These are phyloP conservation scores for Fusarium sp. DNA, from an alignment of 2,329 filamentous ascomycete genomes.

Conservation along the genomic window DNA sequence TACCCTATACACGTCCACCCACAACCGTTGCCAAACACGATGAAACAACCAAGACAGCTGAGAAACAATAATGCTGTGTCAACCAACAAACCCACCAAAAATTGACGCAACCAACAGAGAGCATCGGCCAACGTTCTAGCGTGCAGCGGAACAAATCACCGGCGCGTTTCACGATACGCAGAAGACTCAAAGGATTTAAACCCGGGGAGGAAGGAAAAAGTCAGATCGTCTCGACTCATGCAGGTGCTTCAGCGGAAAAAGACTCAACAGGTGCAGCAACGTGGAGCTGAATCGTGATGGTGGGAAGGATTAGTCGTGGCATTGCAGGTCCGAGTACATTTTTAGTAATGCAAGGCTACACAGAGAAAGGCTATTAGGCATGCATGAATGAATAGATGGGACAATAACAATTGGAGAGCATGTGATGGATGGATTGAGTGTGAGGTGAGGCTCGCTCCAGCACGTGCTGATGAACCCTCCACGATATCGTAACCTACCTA, in stretches of 20 bases:
- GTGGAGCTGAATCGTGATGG: conserved; percentile 16
- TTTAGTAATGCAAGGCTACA: background rate
- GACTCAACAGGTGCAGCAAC: background rate
- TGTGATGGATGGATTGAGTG: background rate
- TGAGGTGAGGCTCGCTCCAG: conserved; percentile 14
- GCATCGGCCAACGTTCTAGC: conserved; percentile 12
- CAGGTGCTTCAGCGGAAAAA: conserved; percentile 3
- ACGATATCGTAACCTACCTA: background rate
- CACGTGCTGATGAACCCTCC: conserved; percentile 14
- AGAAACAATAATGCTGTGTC: background rate
- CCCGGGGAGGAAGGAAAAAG: background rate
- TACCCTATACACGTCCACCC: background rate
- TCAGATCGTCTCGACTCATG: conserved; percentile 13
- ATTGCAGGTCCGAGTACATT: background rate
- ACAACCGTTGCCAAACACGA: background rate
- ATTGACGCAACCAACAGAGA: background rate
- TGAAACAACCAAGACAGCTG: background rate
- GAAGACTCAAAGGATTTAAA: background rate
- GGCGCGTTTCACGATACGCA: conserved; percentile 18
- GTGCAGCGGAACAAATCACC: background rate
- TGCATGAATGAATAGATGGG: background rate
- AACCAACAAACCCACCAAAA: background rate
- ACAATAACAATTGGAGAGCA: background rate
- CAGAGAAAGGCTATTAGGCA: background rate
- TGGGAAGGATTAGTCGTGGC: conserved; percentile 1